A percentile compares a stretch with the other conserved stretches of the same genome.
These are phyloP conservation scores for Jamesozyma piceae DNA, from an alignment of 805 yeast species.

Conservation along the genomic window DNA sequence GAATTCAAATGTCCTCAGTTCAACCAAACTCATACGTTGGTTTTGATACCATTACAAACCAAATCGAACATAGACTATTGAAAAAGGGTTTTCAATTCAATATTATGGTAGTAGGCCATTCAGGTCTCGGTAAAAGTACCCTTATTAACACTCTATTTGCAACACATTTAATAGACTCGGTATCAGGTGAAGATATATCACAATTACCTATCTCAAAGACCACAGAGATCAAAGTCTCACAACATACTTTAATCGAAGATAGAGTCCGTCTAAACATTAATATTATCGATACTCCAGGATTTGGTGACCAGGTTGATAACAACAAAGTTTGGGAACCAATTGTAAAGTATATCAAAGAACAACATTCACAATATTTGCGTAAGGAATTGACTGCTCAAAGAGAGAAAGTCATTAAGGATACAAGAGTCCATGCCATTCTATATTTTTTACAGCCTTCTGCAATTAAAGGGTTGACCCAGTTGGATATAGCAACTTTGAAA, in stretches of 20 bases:
- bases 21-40: conserved; percentile 81
- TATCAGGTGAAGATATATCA: conserved; percentile 56
- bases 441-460: conserved; percentile 80
- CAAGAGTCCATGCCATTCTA: conserved; percentile 88
- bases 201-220: conserved; percentile 76
- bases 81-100: conserved; percentile 93
- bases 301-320: conserved; percentile 93
- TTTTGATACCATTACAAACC: conserved; percentile 90
- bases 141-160: conserved; percentile 84
- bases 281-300: conserved; percentile 94
- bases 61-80: conserved; percentile 84
- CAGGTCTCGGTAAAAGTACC: conserved; percentile 93
- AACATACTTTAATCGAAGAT: conserved; percentile 71
- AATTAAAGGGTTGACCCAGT: conserved; percentile 63
- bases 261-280: conserved; percentile 79
- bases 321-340: conserved; percentile 96
- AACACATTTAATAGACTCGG: conserved; percentile 60
- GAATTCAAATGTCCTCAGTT: conserved; percentile 6
- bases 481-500: conserved; percentile 75
- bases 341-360: conserved; percentile 88
- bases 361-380: conserved; percentile 82
- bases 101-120: conserved; percentile 85
- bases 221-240: conserved; percentile 65
- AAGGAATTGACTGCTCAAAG: conserved; percentile 92
- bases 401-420: conserved; percentile 70